These are phyloP conservation scores for Rhodomyrtus tomentosa DNA, from an alignment of 345 rosid species.

Conservation along the genomic window DNA sequence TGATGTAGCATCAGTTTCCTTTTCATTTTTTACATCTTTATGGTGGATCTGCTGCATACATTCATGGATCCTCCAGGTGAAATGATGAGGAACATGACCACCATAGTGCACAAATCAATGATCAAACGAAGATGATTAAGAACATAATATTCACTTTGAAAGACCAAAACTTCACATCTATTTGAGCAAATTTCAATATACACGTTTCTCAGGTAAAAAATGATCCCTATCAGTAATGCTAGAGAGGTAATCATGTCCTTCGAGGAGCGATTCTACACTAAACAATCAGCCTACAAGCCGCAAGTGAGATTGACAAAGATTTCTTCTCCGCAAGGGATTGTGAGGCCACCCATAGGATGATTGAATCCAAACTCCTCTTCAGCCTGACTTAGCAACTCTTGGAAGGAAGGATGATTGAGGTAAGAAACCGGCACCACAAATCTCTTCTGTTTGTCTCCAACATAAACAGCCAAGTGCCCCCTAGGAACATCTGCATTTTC, in stretches of 20 bases:
- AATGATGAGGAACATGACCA: background rate
- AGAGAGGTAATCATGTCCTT: background rate
- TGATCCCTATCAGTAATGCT: background rate
- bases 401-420: slow-evolving; percentile 20
- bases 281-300: background rate
- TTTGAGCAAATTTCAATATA: background rate
- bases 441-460: slow-evolving; percentile 25
- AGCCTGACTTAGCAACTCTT: slow-evolving; percentile 12
- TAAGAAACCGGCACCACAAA: slow-evolving; percentile 19
- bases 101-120: background rate
- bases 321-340: slow-evolving; percentile 24
- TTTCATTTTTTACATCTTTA: background rate
- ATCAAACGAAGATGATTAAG: background rate
- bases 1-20: background rate
- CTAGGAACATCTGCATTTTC: slow-evolving; percentile 2
- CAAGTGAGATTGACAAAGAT: slow-evolving; percentile 8
- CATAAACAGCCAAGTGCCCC: slow-evolving; percentile 22
- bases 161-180: background rate
- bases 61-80: background rate
- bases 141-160: background rate
- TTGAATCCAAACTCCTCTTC: slow-evolving; percentile 29
- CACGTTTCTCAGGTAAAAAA: background rate
- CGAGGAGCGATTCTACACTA: background rate
- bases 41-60: background rate
- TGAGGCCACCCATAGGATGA: slow-evolving; percentile 34